These are phyloP conservation scores for Colletotrichum sp. DNA, from an alignment of 2,329 filamentous ascomycete species.

Conservation along the genomic window DNA sequence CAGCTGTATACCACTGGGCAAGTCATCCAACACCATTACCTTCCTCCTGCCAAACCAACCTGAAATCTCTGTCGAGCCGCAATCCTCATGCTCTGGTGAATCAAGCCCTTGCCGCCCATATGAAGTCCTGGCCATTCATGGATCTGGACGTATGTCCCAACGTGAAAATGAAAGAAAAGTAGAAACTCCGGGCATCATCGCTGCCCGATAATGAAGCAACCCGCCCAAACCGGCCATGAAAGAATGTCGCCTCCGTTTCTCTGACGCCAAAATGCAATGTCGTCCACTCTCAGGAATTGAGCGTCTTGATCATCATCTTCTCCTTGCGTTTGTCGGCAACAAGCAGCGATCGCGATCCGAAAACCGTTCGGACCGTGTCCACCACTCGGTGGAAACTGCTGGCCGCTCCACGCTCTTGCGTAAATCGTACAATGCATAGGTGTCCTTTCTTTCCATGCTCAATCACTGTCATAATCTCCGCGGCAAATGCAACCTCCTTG, in stretches of 20 bases:
- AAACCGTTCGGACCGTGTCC: constrained; percentile 74
- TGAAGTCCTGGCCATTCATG: not conserved
- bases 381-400: constrained; percentile 87
- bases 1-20: not conserved
- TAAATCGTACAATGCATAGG: constrained; percentile 83
- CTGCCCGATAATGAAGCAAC: not conserved
- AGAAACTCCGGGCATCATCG: not conserved
- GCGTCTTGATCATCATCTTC: constrained; percentile 76
- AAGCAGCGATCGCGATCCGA: constrained; percentile 69
- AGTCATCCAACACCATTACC: constrained; percentile 15
- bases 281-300: constrained; percentile 50
- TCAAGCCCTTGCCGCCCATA: not conserved
- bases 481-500: constrained; percentile 86
- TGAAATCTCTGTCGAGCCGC: not conserved
- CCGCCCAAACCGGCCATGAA: not conserved
- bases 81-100: not conserved
- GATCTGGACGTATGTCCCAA: not conserved
- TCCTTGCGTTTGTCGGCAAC: constrained; percentile 70
- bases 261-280: constrained; percentile 18
- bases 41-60: not conserved
- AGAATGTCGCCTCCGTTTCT: constrained; percentile 12
- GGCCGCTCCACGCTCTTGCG: constrained; percentile 89
- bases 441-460: constrained; percentile 81
- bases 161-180: constrained; percentile 14
- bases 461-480: constrained; percentile 87